phyloP scores from a whole-genome alignment of 2,329 filamentous ascomycete species.

The Microdochium trichocladiopsis region DNA sequence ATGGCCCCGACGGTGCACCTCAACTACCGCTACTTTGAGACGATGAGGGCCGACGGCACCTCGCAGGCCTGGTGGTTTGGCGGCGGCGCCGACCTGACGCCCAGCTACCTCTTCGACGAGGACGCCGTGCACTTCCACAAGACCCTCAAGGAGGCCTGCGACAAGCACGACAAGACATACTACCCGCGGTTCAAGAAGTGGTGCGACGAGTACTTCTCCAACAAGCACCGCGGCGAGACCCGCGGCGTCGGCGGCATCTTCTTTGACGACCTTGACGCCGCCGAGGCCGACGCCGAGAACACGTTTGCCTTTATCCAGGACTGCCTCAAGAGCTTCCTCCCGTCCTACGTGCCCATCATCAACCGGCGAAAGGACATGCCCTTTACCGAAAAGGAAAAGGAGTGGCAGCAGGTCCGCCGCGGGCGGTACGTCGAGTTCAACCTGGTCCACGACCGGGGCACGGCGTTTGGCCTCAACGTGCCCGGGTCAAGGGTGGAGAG shows the following conservation, averaged over 20 bases:
- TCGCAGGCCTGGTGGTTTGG: constrained; percentile 97
- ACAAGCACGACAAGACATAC: constrained; percentile 86
- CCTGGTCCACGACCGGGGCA: constrained; percentile 91
- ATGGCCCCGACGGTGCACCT: constrained; percentile 97
- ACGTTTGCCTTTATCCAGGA: constrained; percentile 86
- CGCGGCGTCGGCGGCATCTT: constrained; percentile 94
- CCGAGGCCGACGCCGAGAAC: constrained; percentile 79
- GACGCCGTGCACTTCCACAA: constrained; percentile 96
- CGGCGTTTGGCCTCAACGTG: constrained; percentile 87
- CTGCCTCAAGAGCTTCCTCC: constrained; percentile 79
- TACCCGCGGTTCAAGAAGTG: constrained; percentile 95
- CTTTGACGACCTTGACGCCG: constrained; percentile 92
- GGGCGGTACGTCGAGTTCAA: constrained; percentile 99
- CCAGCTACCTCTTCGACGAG: constrained; percentile 91
- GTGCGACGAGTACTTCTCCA: constrained; percentile 96
- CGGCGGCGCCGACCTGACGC: constrained; percentile 89
- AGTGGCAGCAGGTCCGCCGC: constrained; percentile 91
- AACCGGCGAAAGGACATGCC: constrained; percentile 86
- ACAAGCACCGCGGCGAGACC: constrained; percentile 82
- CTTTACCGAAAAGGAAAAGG: constrained; percentile 78
- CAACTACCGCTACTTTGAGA: constrained; percentile 99
- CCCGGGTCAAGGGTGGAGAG: constrained; percentile 90
- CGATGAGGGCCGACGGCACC: constrained; percentile 73
- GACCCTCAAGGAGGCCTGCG: constrained; percentile 86
- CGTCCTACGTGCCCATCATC: constrained; percentile 85